Evolutionary conservation across 345 rosid species (phyloP).

Genomic region (Angophora floribunda): DNA sequence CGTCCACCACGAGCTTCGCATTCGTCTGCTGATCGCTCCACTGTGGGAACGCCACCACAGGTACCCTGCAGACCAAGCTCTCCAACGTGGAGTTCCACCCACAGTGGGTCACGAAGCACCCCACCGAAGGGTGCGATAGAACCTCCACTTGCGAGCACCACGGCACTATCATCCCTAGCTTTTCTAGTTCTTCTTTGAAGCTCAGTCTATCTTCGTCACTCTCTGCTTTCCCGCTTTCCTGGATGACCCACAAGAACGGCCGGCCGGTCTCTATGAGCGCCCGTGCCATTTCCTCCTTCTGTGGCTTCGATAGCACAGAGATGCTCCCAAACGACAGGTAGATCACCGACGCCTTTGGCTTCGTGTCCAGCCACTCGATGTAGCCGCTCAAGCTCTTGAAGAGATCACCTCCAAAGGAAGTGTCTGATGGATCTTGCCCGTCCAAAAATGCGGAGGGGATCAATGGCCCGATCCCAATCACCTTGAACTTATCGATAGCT

Average conservation of each 20-base stretch:
- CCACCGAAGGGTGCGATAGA: constrained; percentile 13
- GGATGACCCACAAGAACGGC: constrained; percentile 1
- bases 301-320: too few species aligned
- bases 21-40: constrained; percentile 19
- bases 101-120: constrained; percentile 27
- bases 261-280: too few species aligned
- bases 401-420: too few species aligned
- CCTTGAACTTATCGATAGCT: not conserved
- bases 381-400: too few species aligned
- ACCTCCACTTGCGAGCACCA: constrained; percentile 36
- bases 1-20: constrained; percentile 17
- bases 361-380: too few species aligned
- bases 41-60: constrained; percentile 16
- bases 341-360: too few species aligned
- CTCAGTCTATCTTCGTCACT: not conserved
- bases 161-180: constrained; percentile 12
- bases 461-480: too few species aligned
- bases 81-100: constrained; percentile 30
- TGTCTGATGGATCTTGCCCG: too few species aligned
- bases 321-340: too few species aligned
- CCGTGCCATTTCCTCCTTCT: too few species aligned
- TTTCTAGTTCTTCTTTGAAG: not conserved
- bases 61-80: constrained; percentile 18
- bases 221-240: not conserved
- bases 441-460: too few species aligned